phyloP scores from a whole-genome alignment of 23 red algal genomes.

The Gracilaria caudata region DNA sequence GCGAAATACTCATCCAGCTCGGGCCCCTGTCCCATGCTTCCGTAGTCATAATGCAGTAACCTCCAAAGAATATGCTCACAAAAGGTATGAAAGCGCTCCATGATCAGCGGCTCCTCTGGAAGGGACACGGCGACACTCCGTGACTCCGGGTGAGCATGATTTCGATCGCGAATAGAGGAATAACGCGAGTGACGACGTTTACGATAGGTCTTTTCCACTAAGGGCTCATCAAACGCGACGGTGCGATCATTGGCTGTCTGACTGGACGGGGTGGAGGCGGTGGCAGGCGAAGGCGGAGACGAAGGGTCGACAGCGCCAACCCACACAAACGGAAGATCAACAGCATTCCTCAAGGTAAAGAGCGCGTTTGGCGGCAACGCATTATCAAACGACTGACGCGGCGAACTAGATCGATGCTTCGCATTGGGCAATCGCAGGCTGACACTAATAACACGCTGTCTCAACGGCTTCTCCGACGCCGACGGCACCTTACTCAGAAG shows the following conservation, averaged over 20 bases:
- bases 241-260: not conserved
- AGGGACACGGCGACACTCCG: conserved; percentile 46
- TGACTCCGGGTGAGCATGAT: not conserved
- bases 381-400: conserved; percentile 61
- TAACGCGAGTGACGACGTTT: conserved; percentile 16
- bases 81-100: conserved; percentile 57
- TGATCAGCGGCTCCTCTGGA: conserved; percentile 40
- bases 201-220: conserved; percentile 8
- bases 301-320: conserved; percentile 51
- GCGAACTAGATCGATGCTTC: conserved; percentile 26
- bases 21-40: conserved; percentile 16
- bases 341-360: conserved; percentile 35
- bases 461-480: not conserved
- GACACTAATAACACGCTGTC: conserved; percentile 70
- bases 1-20: conserved; percentile 59
- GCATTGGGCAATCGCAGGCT: conserved; percentile 56
- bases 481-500: conserved; percentile 4
- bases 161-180: conserved; percentile 27
- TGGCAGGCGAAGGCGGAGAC: not conserved
- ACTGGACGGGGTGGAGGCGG: not conserved
- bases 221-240: conserved; percentile 12
- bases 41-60: conserved; percentile 91
- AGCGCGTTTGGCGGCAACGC: conserved; percentile 58
- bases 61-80: conserved; percentile 79
- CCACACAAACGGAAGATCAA: conserved; percentile 73